A percentile compares a stretch with the other conserved stretches of the same genome.
Conservation (phyloP, 768 basidiomycete species). For the Chalciporus sphaerocephalus region DNA sequence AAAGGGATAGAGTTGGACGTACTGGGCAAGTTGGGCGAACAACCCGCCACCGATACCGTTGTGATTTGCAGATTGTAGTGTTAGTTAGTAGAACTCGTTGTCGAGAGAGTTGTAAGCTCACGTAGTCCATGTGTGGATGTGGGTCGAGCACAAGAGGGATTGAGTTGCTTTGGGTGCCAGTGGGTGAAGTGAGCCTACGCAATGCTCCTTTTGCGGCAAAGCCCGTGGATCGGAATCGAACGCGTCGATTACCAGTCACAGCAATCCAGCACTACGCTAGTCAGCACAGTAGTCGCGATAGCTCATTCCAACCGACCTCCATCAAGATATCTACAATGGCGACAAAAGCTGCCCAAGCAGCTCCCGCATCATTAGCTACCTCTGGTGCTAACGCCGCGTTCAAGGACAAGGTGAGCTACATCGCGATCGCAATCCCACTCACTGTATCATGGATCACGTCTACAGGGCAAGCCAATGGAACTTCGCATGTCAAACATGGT, state of each 20-base stretch:
- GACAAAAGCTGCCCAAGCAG: slow-evolving; percentile 20
- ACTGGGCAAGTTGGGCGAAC: slow-evolving; percentile 66
- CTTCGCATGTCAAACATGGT: slow-evolving; percentile 96
- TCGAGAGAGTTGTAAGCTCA: slow-evolving; percentile 17
- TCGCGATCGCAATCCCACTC: background rate
- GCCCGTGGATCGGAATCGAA: slow-evolving; percentile 25
- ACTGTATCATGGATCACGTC: slow-evolving; percentile 26
- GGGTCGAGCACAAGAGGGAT: slow-evolving; percentile 20
- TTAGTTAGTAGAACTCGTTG: slow-evolving; percentile 1
- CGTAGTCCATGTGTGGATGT: slow-evolving; percentile 36
- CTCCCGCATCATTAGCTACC: slow-evolving; percentile 21
- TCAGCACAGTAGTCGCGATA: too few species aligned
- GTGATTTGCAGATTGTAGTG: slow-evolving; percentile 34
- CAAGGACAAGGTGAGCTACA: slow-evolving; percentile 69
- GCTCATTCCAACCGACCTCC: slow-evolving; percentile 11
- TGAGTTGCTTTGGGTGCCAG: background rate
- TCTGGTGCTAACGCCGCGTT: slow-evolving; percentile 72
- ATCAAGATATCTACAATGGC: slow-evolving; percentile 23
- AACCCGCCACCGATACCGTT: slow-evolving; percentile 45
- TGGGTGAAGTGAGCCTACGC: slow-evolving; percentile 22
- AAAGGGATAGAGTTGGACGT: slow-evolving; percentile 16
- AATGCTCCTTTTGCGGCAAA: slow-evolving; percentile 28
- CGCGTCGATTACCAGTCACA: slow-evolving; percentile 21
- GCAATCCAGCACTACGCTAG: too few species aligned
- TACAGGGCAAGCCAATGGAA: slow-evolving; percentile 95